phyloP scores from a whole-genome alignment of 148 eudicot species.

The Amaranthus hypochondriacus region DNA sequence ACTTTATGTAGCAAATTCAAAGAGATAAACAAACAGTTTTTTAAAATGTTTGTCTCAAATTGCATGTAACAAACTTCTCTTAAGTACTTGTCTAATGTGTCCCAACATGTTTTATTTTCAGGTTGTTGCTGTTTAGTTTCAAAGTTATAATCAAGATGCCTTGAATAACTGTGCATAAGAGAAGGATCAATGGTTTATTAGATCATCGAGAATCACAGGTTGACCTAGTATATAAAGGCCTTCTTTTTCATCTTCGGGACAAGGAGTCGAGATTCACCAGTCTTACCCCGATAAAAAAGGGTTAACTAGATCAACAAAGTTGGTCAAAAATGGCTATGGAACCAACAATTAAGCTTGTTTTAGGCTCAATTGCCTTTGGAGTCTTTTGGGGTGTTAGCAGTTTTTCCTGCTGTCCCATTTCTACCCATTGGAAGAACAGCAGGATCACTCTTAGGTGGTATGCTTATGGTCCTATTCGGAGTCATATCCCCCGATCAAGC shows the following conservation, averaged over 20 bases:
- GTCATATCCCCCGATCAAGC: slow-evolving; percentile 80
- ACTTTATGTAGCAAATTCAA: no score
- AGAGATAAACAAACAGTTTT: no score
- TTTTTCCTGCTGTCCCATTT: slow-evolving; percentile 80
- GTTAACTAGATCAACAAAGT: neutral
- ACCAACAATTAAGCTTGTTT: slow-evolving; percentile 54
- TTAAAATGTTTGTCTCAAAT: no score
- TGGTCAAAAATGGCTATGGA: slow-evolving; percentile 53
- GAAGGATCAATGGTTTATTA: neutral
- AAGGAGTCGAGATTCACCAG: no score
- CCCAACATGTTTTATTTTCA: neutral
- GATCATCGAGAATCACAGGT: neutral
- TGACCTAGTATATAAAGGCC: no score
- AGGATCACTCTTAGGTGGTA: slow-evolving; percentile 84
- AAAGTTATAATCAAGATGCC: slow-evolving; percentile 6
- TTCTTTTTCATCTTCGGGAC: no score
- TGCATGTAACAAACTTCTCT: neutral
- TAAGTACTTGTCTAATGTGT: neutral
- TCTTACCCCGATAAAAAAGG: no score
- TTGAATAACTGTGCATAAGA: slow-evolving; percentile 11
- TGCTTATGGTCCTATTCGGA: slow-evolving; percentile 77
- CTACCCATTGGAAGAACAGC: slow-evolving; percentile 88
- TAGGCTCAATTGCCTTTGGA: slow-evolving; percentile 73
- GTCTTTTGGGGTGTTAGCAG: slow-evolving; percentile 88
- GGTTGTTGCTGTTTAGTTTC: slow-evolving; percentile 2